Evolutionary conservation across 805 yeast species (phyloP), one percentile per base, ranked within the genome.

Genomic region (Citeromyces matritensis): DNA sequence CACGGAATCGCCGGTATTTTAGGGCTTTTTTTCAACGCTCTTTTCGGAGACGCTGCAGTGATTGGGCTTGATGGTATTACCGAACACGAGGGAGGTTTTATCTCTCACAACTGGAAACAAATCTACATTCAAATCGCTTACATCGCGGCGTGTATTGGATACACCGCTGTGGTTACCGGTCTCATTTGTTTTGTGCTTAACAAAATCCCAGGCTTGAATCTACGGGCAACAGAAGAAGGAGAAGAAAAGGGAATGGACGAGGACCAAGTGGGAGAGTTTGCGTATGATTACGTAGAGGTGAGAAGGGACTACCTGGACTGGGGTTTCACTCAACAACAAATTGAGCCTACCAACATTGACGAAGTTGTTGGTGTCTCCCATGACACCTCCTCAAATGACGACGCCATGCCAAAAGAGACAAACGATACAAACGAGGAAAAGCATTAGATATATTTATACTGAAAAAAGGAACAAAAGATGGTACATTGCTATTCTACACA

Each of bases 271-370:
- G 98, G 97, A 32, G 98, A 88, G 57, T 88, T 86, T 57, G 97
- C 97, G n/a, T 88, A 88, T 53, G 97, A 88, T 55, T 88, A 85
- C 49, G 95, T 88, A 35, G 98, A 88, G 60, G 93, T 88, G 9
- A 73, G 97, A 55, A 71, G 97, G 51, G 95, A 86, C 57, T 88
- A 76, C 53, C 65, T 75, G 44, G 72, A 65, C 40, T 63, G 69
- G 69, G 37, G 35, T 5, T 13, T n/a, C 8, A 31, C 12, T 8
- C 23, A 5, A 19, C 15, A 12, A 23, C 21, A 6, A n/a, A 30
- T 14, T n/a, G 15, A 11, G 12, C 27, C 27, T 8, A 24, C 12
- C 7, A 5, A 5, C 12, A 24, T 24, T 24, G 27, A 13, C 27
- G 14, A 17, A 17, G 21, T 17, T 17, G 21, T 17, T 19, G 32